Base-by-base conservation (phyloP, 257 asterid genomes). In the Capsicum rhomboideum region DNA sequence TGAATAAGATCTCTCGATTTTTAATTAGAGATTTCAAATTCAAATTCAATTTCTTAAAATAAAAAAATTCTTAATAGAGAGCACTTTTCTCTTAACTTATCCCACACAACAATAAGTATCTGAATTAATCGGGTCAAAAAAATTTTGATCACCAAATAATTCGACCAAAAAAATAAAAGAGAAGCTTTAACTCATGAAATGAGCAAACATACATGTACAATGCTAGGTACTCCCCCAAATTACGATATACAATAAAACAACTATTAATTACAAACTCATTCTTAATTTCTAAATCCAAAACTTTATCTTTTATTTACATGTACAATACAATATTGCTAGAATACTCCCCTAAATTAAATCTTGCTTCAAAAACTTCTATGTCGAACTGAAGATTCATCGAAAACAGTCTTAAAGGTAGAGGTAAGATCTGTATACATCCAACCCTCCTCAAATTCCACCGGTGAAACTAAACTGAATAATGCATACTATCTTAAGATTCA, bases 401-500 rank as follows among this genome's bases (percentile, higher is more conserved):
- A 23, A 11, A 61, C 9, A 61, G 6, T 61, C 18, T 26, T 0
- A 5, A 21, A n/a, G n/a, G n/a, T n/a, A n/a, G n/a, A n/a, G 21
- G 12, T 59, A 4, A 21, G 16, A 2, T 10, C 31, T 21, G 2
- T 12, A 17, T 10, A 21, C 3, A 21, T 59, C 0, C 1, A 21
- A 21, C 0, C 3, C n/a, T n/a, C n/a, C n/a, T n/a, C n/a, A n/a
- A n/a, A n/a, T n/a, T n/a, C n/a, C n/a, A n/a, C n/a, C n/a, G n/a
- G n/a, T n/a, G n/a, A n/a, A n/a, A n/a, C n/a, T n/a, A n/a, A n/a
- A n/a, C n/a, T n/a, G n/a, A n/a, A n/a, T n/a, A n/a, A n/a, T n/a
- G n/a, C n/a, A n/a, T n/a, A n/a, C n/a, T n/a, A n/a, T 23, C 4
- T 84, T 52, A 87, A 87, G 26, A 84, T 78, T n/a, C 80, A 85